A percentile compares a stretch with the other conserved stretches of the same genome.
Conservation (phyloP, 441 rosid species). For the Bocquillonia castaneifolia region DNA sequence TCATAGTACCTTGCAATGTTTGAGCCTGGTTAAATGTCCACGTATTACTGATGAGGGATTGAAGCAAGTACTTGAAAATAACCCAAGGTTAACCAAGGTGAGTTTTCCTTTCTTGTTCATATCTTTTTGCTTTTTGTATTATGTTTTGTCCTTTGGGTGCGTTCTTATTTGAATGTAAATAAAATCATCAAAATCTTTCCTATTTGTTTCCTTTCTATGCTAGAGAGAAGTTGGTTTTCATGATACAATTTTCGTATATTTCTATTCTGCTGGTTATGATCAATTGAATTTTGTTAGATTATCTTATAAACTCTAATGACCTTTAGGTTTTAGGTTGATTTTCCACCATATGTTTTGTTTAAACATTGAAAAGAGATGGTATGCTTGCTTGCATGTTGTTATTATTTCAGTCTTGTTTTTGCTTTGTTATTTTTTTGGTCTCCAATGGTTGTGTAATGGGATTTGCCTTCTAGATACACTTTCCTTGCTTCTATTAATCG, state of each 20-base stretch:
- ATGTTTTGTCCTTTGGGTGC: neutral
- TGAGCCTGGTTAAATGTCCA: constrained; percentile 75
- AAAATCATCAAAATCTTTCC: too few relatives aligned
- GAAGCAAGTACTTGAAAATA: constrained; percentile 52
- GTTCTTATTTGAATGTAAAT: too few relatives aligned
- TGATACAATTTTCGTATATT: neutral
- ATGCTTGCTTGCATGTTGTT: neutral
- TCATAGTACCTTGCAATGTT: constrained; percentile 66
- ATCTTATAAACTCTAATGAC: neutral
- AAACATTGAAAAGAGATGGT: too few relatives aligned
- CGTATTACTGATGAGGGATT: constrained; percentile 71
- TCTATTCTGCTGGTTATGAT: neutral
- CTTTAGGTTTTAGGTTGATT: neutral
- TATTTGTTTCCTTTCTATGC: neutral
- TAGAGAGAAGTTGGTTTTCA: neutral
- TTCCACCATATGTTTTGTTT: neutral
- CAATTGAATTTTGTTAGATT: neutral
- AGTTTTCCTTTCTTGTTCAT: constrained; percentile 11
- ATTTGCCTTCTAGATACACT: too few relatives aligned
- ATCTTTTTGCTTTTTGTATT: constrained; percentile 7
- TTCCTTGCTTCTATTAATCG: too few relatives aligned
- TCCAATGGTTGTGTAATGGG: neutral
- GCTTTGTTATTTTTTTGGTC: neutral
- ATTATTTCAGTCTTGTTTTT: neutral
- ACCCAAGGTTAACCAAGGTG: constrained; percentile 67